These are phyloP conservation scores for Emericellopsis atlantica DNA, from an alignment of 2,329 filamentous ascomycete species.

Conservation along the genomic window DNA sequence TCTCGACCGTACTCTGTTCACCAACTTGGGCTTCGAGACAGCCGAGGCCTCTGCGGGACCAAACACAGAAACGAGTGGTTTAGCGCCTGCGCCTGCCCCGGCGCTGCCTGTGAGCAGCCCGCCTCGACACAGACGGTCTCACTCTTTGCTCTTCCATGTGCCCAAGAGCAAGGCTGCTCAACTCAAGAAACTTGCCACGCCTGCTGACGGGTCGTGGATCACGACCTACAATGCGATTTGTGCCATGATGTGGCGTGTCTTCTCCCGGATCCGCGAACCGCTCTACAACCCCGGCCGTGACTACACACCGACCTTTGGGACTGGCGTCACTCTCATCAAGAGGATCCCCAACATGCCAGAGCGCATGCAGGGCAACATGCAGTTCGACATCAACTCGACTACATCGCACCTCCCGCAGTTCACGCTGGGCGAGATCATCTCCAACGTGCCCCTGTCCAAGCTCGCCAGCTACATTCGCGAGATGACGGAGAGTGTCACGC, in stretches of 20 bases:
- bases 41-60: not conserved
- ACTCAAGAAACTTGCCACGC: conserved; percentile 22
- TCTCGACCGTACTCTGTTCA: conserved; percentile 20
- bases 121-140: not conserved
- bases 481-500: conserved; percentile 19
- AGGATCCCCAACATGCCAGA: conserved; percentile 19
- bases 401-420: conserved; percentile 12
- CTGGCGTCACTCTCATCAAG: conserved; percentile 23
- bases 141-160: conserved; percentile 25
- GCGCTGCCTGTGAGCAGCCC: conserved; percentile 3
- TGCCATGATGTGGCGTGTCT: conserved; percentile 25
- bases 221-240: conserved; percentile 29
- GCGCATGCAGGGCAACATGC: conserved; percentile 23
- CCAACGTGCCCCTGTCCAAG: conserved; percentile 18
- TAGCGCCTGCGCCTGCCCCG: not conserved
- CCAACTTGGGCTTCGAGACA: conserved; percentile 2
- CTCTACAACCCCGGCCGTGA: conserved; percentile 17
- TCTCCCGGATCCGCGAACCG: conserved; percentile 19
- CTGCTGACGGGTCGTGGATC: conserved; percentile 22
- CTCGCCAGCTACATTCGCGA: conserved; percentile 22
- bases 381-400: conserved; percentile 12
- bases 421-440: conserved; percentile 20
- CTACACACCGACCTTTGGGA: conserved; percentile 15
- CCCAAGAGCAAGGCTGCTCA: conserved; percentile 26
- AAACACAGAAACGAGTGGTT: not conserved